Evolutionary conservation across 2,329 filamentous ascomycete species (phyloP).

Genomic region (Drechmeria coniospora): DNA sequence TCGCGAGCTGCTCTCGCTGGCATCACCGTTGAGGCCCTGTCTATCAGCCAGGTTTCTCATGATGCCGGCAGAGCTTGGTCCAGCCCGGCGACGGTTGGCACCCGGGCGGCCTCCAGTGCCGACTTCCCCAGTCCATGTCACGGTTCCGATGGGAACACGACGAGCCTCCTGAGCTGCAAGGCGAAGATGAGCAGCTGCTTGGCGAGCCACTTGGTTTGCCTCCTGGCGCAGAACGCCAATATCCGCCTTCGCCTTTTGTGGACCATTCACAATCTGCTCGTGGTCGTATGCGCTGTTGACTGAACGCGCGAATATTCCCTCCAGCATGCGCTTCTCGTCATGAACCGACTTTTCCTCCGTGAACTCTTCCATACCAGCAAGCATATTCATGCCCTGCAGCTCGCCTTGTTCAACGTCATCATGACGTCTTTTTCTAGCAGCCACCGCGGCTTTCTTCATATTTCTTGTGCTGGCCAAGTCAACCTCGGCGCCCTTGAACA

Average conservation of each 20-base stretch:
- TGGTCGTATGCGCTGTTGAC: conserved; percentile 90
- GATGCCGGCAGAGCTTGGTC: conserved; percentile 37
- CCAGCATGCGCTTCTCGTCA: conserved; percentile 66
- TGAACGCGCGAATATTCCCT: conserved; percentile 74
- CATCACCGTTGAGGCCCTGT: conserved; percentile 30
- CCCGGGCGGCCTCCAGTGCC: conserved; percentile 62
- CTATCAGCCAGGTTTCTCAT: conserved; percentile 42
- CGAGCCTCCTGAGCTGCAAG: conserved; percentile 58
- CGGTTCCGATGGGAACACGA: conserved; percentile 62
- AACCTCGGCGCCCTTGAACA: conserved; percentile 82
- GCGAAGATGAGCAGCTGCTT: conserved; percentile 62
- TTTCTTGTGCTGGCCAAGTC: conserved; percentile 10
- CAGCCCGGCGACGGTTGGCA: conserved; percentile 32
- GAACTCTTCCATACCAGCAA: conserved; percentile 51
- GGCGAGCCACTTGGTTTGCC: conserved; percentile 61
- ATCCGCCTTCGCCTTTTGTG: conserved; percentile 56
- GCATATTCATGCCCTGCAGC: conserved; percentile 38
- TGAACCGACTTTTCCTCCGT: conserved; percentile 34
- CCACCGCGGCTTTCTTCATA: conserved; percentile 1
- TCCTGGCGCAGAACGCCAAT: conserved; percentile 66
- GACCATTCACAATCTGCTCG: conserved; percentile 74
- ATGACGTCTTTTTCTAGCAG: conserved; percentile 2
- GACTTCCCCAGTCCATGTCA: conserved; percentile 84
- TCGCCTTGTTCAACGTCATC: conserved; percentile 21
- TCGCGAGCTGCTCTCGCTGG: conserved; percentile 27